Percentiles rank a stretch among this genome's conserved stretches.
These are phyloP conservation scores for Sugiyamaella japonica DNA, from an alignment of 1,139 yeast species.

Conservation along the genomic window DNA sequence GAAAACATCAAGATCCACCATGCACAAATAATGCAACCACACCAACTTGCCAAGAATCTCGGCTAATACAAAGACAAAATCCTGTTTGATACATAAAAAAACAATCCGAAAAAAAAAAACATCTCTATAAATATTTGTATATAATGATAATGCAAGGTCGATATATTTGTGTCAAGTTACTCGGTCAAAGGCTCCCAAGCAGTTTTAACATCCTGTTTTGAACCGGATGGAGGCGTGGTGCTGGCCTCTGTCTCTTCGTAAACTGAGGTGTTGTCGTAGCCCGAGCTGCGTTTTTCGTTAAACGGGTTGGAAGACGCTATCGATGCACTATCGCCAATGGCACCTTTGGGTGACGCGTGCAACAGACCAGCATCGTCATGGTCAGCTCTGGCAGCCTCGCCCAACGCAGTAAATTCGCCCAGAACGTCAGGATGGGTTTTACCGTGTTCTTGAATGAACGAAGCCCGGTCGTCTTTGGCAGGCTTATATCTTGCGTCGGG, in stretches of 20 bases:
- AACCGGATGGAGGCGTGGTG: constrained; percentile 12
- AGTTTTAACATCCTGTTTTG: constrained; percentile 9
- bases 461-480: constrained; percentile 92
- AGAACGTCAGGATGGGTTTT: constrained; percentile 52
- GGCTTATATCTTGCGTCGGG: constrained; percentile 96
- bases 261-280: constrained; percentile 6
- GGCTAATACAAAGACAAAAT: background rate
- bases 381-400: constrained; percentile 77
- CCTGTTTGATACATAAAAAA: constrained; percentile 6
- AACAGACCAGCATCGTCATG: constrained; percentile 32
- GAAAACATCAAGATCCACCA: constrained; percentile 7
- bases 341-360: constrained; percentile 8
- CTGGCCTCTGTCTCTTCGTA: constrained; percentile 17
- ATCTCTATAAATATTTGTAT: constrained; percentile 11
- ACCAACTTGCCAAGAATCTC: background rate
- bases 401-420: constrained; percentile 77
- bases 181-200: constrained; percentile 12
- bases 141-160: constrained; percentile 5
- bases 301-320: constrained; percentile 22
- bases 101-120: background rate
- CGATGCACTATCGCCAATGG: constrained; percentile 22
- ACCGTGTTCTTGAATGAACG: constrained; percentile 60
- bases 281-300: constrained; percentile 24
- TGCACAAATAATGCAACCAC: background rate
- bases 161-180: background rate